Base-by-base conservation (phyloP, 2,329 filamentous ascomycete genomes). In the Fusarium siculi region DNA sequence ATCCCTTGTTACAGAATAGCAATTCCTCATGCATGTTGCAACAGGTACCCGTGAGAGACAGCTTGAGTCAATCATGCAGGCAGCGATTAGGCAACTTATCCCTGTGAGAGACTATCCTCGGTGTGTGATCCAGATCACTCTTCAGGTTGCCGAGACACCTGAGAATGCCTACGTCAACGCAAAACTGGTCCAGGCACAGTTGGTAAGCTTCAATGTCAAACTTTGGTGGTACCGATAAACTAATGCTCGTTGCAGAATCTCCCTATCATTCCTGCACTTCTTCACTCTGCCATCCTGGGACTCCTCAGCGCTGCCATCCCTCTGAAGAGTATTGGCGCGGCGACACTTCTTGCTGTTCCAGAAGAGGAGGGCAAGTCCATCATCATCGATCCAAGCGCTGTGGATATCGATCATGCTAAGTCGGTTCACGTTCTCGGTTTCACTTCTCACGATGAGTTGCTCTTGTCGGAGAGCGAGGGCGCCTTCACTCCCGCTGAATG, bases 381-480 rank as follows among this genome's bases (percentile, higher is more conserved):
- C 37, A 80, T 90, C 36, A 81, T 85, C 34, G 88, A 92, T 61
- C 94, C 94, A 11, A 89, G 88, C 8, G 85, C 90, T 10, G 85
- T 88, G 28, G 87, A 93, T 68, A 86, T 91, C 50, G 86, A 90
- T 72, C 83, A 84, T 50, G 91, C 93, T 16, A 86, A 84, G 62
- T 97, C 94, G 9, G 83, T 93, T 28, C 96, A 98, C 80, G 93
- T 93, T n/a, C 87, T 98, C 65, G 92, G 91, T 10, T 97, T 96
- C 80, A 92, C 92, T n/a, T 91, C 91, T 3, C 85, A 90, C 57
- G 89, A 92, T 14, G 90, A 93, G 66, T 84, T 97, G 57, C 83
- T 98, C 28, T 82, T 97, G 46, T 91, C 89, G 39, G 93, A 97
- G 82, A 97, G 94, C 77, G 91, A 96, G 77, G 96, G 96, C 2